A percentile compares a stretch with the other conserved stretches of the same genome.
Conservation (phyloP, 2,329 filamentous ascomycete species). For the Ophiostoma sp. region DNA sequence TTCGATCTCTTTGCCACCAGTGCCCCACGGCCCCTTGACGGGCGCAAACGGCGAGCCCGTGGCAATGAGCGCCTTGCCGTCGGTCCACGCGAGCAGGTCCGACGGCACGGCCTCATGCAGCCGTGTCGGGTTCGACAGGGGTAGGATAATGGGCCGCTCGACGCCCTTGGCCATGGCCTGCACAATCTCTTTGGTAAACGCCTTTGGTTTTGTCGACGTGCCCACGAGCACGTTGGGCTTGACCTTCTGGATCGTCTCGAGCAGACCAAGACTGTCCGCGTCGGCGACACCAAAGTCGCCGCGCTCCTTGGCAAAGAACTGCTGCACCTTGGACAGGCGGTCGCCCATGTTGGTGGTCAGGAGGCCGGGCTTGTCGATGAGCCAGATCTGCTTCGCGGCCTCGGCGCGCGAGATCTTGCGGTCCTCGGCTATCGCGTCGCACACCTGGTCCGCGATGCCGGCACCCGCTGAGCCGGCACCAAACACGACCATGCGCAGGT, state of each 20-base stretch:
- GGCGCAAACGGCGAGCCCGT: constrained; percentile 79
- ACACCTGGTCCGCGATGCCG: constrained; percentile 79
- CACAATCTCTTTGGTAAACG: constrained; percentile 71
- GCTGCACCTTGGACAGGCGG: constrained; percentile 55
- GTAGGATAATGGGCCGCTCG: constrained; percentile 69
- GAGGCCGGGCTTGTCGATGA: constrained; percentile 76
- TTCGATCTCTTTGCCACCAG: constrained; percentile 39
- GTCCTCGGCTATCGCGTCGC: constrained; percentile 70
- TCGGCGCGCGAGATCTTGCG: constrained; percentile 62
- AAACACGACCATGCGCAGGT: constrained; percentile 69
- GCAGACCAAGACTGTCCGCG: constrained; percentile 37
- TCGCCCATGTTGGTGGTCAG: constrained; percentile 52
- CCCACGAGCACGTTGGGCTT: constrained; percentile 79
- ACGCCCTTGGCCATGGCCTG: constrained; percentile 70
- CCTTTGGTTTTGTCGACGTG: constrained; percentile 69
- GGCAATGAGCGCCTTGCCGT: constrained; percentile 70
- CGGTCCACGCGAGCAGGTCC: constrained; percentile 72
- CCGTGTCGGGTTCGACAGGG: constrained; percentile 77
- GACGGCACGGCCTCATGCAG: constrained; percentile 76
- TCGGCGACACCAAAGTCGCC: constrained; percentile 47
- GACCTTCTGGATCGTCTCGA: constrained; percentile 62
- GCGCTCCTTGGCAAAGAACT: constrained; percentile 58
- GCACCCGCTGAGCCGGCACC: constrained; percentile 77
- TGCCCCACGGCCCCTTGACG: constrained; percentile 56
- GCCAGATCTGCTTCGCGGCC: constrained; percentile 75